Evolutionary conservation across 352 stramenopile genomes (phyloP).

Genomic region (Phytopythium montanum): DNA sequence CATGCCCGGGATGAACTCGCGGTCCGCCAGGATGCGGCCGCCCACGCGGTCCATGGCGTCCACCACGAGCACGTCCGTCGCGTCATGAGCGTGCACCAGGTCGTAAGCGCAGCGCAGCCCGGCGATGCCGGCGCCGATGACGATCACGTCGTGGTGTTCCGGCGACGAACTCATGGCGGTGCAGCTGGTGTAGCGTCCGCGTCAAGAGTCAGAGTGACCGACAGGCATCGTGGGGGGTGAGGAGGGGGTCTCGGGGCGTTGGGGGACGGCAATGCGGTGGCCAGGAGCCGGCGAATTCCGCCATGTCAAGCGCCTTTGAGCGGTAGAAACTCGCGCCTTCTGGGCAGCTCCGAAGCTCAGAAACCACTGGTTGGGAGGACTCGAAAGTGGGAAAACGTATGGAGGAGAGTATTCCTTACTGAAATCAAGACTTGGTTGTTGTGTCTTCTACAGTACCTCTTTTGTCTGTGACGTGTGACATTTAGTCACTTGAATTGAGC

Average conservation of each 20-base stretch:
- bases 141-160: constrained; percentile 57
- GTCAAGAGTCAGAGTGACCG: constrained; percentile 1
- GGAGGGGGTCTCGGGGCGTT: too few relatives aligned
- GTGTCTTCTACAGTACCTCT: neutral
- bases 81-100: constrained; percentile 46
- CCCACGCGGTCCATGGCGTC: constrained; percentile 63
- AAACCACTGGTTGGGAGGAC: constrained; percentile 7
- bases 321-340: constrained; percentile 5
- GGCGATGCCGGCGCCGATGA: constrained; percentile 66
- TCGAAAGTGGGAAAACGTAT: neutral
- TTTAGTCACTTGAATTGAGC: neutral
- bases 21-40: constrained; percentile 57
- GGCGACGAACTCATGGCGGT: neutral
- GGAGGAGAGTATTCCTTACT: neutral
- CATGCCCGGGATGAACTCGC: constrained; percentile 68
- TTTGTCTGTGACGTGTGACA: neutral
- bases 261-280: neutral
- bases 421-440: neutral
- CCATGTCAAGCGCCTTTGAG: neutral
- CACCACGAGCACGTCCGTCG: constrained; percentile 69
- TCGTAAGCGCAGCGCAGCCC: constrained; percentile 65
- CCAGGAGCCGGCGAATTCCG: constrained; percentile 6
- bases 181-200: neutral
- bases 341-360: neutral
- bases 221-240: neutral